A percentile compares a stretch with the other conserved stretches of the same genome.
phyloP scores from a whole-genome alignment of 2,329 filamentous ascomycete genomes.

The Fusarium robinianum region DNA sequence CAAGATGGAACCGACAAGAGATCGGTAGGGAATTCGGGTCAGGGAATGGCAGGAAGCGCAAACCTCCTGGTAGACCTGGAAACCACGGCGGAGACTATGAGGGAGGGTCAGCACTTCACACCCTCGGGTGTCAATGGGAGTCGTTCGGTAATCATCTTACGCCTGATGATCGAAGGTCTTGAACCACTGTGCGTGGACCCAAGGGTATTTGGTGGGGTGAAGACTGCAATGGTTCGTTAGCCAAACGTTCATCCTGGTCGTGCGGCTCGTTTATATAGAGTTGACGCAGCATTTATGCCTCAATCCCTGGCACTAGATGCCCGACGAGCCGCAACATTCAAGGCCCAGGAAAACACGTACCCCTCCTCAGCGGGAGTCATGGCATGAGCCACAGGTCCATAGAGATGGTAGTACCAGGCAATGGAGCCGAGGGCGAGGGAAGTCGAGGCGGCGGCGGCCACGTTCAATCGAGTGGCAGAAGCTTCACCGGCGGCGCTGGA shows the following conservation, averaged over 20 bases:
- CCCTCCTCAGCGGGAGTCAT: conserved; percentile 96
- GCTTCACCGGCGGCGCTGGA: conserved; percentile 71
- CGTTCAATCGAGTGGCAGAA: conserved; percentile 80
- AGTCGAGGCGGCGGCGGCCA: conserved; percentile 85
- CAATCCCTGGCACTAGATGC: conserved; percentile 28
- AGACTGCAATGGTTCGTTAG: conserved; percentile 64
- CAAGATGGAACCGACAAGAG: conserved; percentile 87
- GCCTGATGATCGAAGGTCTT: conserved; percentile 98
- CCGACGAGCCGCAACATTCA: conserved; percentile 12
- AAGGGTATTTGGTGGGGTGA: conserved; percentile 89
- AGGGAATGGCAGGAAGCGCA: conserved; percentile 98
- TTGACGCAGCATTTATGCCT: conserved; percentile 41
- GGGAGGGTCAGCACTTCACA: conserved; percentile 23
- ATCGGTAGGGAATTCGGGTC: conserved; percentile 88
- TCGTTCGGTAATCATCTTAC: conserved; percentile 61
- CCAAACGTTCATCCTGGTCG: conserved; percentile 24
- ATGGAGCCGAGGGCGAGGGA: conserved; percentile 84
- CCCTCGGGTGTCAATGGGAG: conserved; percentile 6
- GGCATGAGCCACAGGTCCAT: conserved; percentile 84
- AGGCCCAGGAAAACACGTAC: conserved; percentile 63
- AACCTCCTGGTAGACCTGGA: conserved; percentile 99
- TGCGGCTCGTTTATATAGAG: conserved; percentile 21
- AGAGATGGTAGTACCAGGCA: conserved; percentile 97
- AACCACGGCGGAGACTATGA: conserved; percentile 89
- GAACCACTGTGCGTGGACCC: conserved; percentile 88